Evolutionary conservation across 2,329 filamentous ascomycete species (phyloP).

Genomic region (Conoideocrella luteorostrata): DNA sequence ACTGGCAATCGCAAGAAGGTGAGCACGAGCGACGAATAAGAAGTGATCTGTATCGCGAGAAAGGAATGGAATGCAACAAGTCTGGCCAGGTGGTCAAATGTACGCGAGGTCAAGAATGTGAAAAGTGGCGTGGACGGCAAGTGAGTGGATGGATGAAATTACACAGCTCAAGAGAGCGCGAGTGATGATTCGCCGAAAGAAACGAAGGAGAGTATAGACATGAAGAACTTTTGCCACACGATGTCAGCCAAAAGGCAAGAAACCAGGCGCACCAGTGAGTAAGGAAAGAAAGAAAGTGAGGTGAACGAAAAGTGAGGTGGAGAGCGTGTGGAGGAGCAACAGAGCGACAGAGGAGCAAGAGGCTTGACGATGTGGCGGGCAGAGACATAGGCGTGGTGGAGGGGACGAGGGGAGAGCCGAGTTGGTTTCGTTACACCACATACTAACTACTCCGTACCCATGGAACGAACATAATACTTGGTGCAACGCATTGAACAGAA

Average conservation of each 20-base stretch:
- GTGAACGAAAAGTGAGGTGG: neutral
- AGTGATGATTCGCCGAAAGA: neutral
- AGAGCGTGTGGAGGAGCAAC: neutral
- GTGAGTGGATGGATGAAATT: neutral
- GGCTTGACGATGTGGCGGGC: too few species aligned
- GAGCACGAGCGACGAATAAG: conserved; percentile 1
- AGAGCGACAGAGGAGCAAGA: too few species aligned
- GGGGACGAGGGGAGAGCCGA: too few species aligned
- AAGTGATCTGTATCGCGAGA: neutral
- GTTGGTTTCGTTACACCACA: too few species aligned
- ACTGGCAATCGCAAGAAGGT: neutral
- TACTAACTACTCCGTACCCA: too few species aligned
- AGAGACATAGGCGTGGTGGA: too few species aligned
- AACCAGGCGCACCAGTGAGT: neutral
- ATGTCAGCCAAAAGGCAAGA: neutral
- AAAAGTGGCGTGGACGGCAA: conserved; percentile 4
- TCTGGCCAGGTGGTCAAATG: neutral
- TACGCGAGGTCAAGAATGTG: conserved; percentile 7
- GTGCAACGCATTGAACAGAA: too few species aligned
- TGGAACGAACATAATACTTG: too few species aligned
- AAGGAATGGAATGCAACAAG: conserved; percentile 6
- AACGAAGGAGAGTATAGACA: neutral
- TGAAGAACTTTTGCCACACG: neutral
- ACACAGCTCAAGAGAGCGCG: neutral
- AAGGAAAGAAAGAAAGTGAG: neutral